Base-by-base conservation (phyloP, 2,329 filamentous ascomycete genomes). In the Onygenales sp. region DNA sequence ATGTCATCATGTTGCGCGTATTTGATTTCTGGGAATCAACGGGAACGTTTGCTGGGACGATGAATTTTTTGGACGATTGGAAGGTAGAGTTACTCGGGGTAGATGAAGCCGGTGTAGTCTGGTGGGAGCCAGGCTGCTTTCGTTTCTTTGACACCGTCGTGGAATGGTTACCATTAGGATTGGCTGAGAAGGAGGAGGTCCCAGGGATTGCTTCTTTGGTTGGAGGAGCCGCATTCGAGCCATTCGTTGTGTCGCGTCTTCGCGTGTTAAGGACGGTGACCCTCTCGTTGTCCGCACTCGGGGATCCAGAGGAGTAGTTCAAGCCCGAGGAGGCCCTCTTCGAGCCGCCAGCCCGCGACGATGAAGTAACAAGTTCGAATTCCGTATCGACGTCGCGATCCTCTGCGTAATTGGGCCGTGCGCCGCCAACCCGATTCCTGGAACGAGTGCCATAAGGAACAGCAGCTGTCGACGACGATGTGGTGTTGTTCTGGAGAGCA, bases 331-430 rank as follows among this genome's bases (percentile, higher is more conserved):
- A 61, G 32, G 60, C 61, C 63, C 47, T 65, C 57, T 72, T 70
- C 47, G 65, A 53, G 54, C 57, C 53, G 43, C 54, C 58, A 17
- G 60, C 53, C 55, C 69, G 71, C 27, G 64, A 51, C 14, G 61
- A 57, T 38, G 66, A 64, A 56, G 63, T 60, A 17, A 63, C 58
- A 48, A 64, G 80, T 64, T 96, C 92, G 68, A 90, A 89, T 67
- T 97, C 93, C 71, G 88, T 83, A 64, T 97, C 92, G 61, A 91
- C 78, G 70, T 96, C 92, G 72, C 82, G 87, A 71, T 92, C 88
- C 73, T 98, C 93, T 50, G 93, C 92, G 71, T 98, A 98, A 72
- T 98, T 98, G 60, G 86, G 84, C 61, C 93, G 87, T 62, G 86
- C 80, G 60, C 80, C 83, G 43, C 54, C 64, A 54, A 82, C 85